Base-by-base conservation (phyloP, 306 rosid genomes). In the Canavalia ensiformis region DNA sequence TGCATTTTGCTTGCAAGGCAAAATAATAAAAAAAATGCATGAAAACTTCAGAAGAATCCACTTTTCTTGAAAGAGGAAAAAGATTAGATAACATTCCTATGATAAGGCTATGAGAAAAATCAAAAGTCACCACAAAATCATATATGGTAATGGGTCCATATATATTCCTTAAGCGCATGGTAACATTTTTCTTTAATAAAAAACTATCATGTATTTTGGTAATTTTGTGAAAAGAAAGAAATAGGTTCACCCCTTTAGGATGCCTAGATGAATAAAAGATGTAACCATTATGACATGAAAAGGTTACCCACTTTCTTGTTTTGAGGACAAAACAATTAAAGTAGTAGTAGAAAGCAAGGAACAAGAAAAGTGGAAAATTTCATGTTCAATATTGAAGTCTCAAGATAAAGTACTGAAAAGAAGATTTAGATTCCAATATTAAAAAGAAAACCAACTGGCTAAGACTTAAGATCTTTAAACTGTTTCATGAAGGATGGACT, bases 231-330 rank as follows among this genome's bases (percentile, higher is more conserved):
- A 80, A 18, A 50, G 74, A 64, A 81, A 73, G n/a, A 8, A 37
- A 73, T 30, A 25, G 74, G 7, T 39, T 63, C 54, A 81, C 13
- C 18, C 28, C 79, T 34, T 8, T 37, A 10, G 8, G 59, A 79
- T 59, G 74, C 74, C 42, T 28, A 77, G 65, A 54, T 68, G 51
- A 45, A 44, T 57, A 29, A 68, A 78, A 68, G 9, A 57, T 58
- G 78, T 29, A 13, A 60, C 12, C 55, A 59, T 42, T 25, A 72
- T 37, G 84, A 60, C 34, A 59, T 37, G 29, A 51, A 81, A 63
- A 80, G 68, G 41, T 29, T 52, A 30, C 74, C 47, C 49, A 72
- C 84, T 81, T 73, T 81, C 79, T 50, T 63, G 68, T 52, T 63
- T 52, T 67, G 68, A 31, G 58, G 68, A 7, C 58, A 5, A 65